These are phyloP conservation scores for Neofusicoccum laricinum DNA, from an alignment of 2,329 filamentous ascomycete genomes.

Conservation along the genomic window DNA sequence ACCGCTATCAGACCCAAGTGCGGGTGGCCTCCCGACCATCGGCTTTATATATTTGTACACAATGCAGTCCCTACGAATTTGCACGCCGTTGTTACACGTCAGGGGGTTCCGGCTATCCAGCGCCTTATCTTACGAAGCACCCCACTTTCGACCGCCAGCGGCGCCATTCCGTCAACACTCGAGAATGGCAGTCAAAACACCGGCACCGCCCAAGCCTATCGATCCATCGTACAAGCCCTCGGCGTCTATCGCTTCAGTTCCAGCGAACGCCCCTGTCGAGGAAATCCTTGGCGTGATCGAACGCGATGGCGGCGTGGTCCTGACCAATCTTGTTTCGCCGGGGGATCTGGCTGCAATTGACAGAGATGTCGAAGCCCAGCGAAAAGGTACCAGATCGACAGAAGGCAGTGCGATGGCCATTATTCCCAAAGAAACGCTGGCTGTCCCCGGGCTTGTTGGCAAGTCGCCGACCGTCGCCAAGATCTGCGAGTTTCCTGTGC, in stretches of 20 bases:
- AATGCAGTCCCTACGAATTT: too few species aligned
- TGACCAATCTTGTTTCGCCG: conserved; percentile 26
- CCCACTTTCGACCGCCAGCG: too few species aligned
- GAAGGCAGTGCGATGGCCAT: conserved; percentile 21
- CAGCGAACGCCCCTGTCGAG: conserved; percentile 26
- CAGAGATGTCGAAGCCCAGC: conserved; percentile 21
- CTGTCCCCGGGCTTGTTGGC: conserved; percentile 29
- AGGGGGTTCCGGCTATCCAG: too few species aligned
- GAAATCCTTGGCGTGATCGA: conserved; percentile 32
- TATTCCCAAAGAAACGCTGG: conserved; percentile 26
- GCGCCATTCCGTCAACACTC: too few species aligned
- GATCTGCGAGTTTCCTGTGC: conserved; percentile 23
- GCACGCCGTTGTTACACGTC: too few species aligned
- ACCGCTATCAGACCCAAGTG: too few species aligned
- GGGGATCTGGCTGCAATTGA: conserved; percentile 27
- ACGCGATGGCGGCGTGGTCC: conserved; percentile 33
- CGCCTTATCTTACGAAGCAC: too few species aligned
- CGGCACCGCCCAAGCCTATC: neutral
- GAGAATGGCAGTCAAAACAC: neutral
- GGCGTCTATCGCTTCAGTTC: conserved; percentile 22
- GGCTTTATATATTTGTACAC: too few species aligned
- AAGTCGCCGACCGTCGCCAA: conserved; percentile 27
- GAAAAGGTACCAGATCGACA: neutral
- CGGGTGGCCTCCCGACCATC: too few species aligned
- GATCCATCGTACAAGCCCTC: conserved; percentile 15